Percentiles rank a stretch among this genome's conserved stretches.
These are phyloP conservation scores for Serpula lacrymans DNA, from an alignment of 768 basidiomycete species.

Conservation along the genomic window DNA sequence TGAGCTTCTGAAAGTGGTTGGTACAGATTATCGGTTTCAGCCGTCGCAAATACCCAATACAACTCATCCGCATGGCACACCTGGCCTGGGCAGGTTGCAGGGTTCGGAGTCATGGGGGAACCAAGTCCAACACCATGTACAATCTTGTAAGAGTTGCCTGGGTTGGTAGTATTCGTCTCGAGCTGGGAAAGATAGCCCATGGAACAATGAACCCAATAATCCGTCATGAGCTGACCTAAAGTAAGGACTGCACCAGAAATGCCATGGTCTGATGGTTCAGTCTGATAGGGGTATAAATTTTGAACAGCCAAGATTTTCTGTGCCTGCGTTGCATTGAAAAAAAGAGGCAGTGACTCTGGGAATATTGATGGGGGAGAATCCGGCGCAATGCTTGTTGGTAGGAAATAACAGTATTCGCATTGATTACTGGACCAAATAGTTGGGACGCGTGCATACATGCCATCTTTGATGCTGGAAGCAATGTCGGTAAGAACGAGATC, in stretches of 20 bases:
- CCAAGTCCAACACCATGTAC: slow-evolving; percentile 8
- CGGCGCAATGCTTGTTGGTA: slow-evolving; percentile 12
- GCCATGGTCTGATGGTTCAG: slow-evolving; percentile 1
- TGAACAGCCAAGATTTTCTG: slow-evolving; percentile 10
- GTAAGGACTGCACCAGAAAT: slow-evolving; percentile 13
- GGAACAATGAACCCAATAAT: slow-evolving; percentile 10
- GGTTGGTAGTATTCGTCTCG: slow-evolving; percentile 15
- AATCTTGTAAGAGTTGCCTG: slow-evolving; percentile 11
- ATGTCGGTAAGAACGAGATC: slow-evolving; percentile 15
- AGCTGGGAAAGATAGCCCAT: slow-evolving; percentile 11
- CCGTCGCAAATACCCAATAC: slow-evolving; percentile 16
- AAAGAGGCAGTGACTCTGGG: background rate
- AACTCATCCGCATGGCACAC: slow-evolving; percentile 19
- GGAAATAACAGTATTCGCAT: slow-evolving; percentile 18
- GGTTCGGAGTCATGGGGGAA: slow-evolving; percentile 12
- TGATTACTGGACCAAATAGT: slow-evolving; percentile 14
- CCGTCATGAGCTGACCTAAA: slow-evolving; percentile 13
- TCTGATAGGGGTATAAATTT: slow-evolving; percentile 15
- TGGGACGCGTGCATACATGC: slow-evolving; percentile 12
- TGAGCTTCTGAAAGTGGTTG: slow-evolving; percentile 11
- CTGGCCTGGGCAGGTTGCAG: slow-evolving; percentile 7
- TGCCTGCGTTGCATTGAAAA: slow-evolving; percentile 10
- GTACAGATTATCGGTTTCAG: slow-evolving; percentile 14
- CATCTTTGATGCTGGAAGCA: slow-evolving; percentile 10
- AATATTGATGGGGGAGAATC: slow-evolving; percentile 10